Evolutionary conservation across 768 basidiomycete genomes (phyloP), one percentile per base, ranked within the genome.

Genomic region (Leucosporidium scottii): DNA sequence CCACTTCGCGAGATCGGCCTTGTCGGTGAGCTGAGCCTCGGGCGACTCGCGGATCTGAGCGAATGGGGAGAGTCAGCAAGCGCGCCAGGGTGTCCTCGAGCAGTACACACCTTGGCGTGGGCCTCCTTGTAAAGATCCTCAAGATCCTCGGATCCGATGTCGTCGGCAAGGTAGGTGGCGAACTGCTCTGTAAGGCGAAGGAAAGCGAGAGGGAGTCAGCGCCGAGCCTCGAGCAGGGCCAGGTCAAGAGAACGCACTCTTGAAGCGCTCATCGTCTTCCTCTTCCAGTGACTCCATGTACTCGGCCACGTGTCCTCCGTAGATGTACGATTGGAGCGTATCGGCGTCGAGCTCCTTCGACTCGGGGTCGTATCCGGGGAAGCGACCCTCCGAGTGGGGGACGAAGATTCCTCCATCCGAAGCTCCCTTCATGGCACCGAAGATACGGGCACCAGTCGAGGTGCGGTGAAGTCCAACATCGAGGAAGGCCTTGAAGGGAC

Each of bases 231-330:
- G 13, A 2, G 20, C 6, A 10, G 47, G 17, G 7, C 12, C 18
- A 25, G 27, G 4, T 12, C 61, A n/a, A 75, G 31, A 73, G 39
- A 21, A n/a, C 4, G 21, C 4, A 28, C 64, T 73, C 66, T 68
- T 62, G 66, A 67, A 86, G 86, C 93, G 85, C 82, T 98, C 94
- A 76, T 98, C 96, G 78, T 99, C 96, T 82, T 99, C 96, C 84
- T 99, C 96, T 82, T 99, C 96, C 62, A 98, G 82, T 65, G 87
- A 89, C 82, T 98, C 91, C 96, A 99, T 99, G 84, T 98, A 99
- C 81, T 98, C 96, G 60, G 96, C 91, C 65, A 99, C 88, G 79
- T 99, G 96, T 61, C 93, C 68, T 30, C 75, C 70, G 67, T 74
- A 75, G 79, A 99, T 98, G 83, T 99, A 99, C 81, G 94, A 94